These are phyloP conservation scores for Stenocarpella maydis DNA, from an alignment of 2,329 filamentous ascomycete species.

Conservation along the genomic window DNA sequence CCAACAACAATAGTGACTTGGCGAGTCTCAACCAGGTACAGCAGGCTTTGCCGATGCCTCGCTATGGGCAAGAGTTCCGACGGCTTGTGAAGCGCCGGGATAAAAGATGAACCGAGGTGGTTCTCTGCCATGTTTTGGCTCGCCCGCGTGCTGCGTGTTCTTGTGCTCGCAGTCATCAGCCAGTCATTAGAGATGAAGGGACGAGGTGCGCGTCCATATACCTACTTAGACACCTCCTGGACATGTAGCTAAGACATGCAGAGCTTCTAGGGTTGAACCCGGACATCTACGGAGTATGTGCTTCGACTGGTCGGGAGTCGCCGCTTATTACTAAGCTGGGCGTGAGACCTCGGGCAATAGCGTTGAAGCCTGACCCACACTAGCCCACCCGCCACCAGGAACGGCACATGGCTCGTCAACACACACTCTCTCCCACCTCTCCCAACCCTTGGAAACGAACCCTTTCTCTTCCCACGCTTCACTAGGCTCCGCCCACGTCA, in stretches of 20 bases:
- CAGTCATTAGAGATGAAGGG: not conserved
- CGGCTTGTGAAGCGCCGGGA: slow-evolving; percentile 88
- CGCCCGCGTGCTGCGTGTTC: slow-evolving; percentile 1
- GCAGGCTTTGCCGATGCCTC: slow-evolving; percentile 77
- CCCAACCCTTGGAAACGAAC: not conserved
- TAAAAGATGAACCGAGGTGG: slow-evolving; percentile 66
- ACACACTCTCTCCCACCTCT: not conserved
- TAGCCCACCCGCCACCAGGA: not conserved
- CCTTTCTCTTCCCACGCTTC: slow-evolving; percentile 1
- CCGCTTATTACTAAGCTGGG: not conserved
- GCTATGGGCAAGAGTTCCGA: slow-evolving; percentile 85
- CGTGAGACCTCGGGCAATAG: not conserved
- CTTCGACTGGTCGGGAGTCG: too few species aligned
- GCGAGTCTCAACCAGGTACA: slow-evolving; percentile 86
- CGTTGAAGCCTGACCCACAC: slow-evolving; percentile 13
- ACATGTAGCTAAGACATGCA: not conserved
- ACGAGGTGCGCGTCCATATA: not conserved
- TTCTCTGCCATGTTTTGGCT: slow-evolving; percentile 61
- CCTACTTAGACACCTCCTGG: too few species aligned
- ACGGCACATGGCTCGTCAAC: not conserved
- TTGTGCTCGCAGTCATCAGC: not conserved
- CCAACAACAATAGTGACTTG: slow-evolving; percentile 90
- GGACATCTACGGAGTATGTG: too few species aligned
- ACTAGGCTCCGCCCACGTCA: slow-evolving; percentile 19
- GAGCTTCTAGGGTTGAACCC: not conserved